phyloP scores from a whole-genome alignment of 2,329 filamentous ascomycete species.

The Hypoxylon sp. region DNA sequence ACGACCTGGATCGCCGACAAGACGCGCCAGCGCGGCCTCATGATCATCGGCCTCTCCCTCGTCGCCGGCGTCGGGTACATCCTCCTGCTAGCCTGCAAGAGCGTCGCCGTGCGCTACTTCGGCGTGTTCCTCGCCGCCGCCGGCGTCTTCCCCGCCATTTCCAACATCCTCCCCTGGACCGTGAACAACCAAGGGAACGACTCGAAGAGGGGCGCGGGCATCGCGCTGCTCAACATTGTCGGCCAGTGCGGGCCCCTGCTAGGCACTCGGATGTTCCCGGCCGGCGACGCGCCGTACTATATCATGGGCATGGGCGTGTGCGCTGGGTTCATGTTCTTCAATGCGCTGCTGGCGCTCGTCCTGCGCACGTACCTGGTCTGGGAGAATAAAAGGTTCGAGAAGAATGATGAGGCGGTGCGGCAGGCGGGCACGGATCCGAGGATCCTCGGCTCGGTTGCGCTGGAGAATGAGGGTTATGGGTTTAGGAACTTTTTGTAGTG shows the following conservation, averaged over 20 bases:
- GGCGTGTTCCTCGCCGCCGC: constrained; percentile 64
- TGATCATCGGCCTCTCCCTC: constrained; percentile 67
- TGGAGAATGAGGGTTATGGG: constrained; percentile 46
- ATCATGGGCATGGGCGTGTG: constrained; percentile 56
- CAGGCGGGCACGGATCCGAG: constrained; percentile 36
- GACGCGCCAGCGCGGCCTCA: constrained; percentile 71
- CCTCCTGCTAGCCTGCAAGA: constrained; percentile 68
- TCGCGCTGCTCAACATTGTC: constrained; percentile 69
- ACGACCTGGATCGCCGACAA: constrained; percentile 75
- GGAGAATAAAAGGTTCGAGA: constrained; percentile 53
- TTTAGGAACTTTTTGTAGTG: constrained; percentile 46
- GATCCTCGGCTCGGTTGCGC: constrained; percentile 9
- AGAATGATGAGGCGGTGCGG: constrained; percentile 46
- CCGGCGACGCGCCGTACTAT: constrained; percentile 54
- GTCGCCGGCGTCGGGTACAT: constrained; percentile 73
- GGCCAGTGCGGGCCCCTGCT: constrained; percentile 74
- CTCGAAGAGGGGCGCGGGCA: constrained; percentile 72
- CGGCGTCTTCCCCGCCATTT: constrained; percentile 75
- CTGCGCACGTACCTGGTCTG: constrained; percentile 52
- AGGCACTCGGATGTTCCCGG: constrained; percentile 73
- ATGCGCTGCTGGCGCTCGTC: constrained; percentile 52
- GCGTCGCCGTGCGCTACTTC: constrained; percentile 55
- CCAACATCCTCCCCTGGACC: constrained; percentile 76
- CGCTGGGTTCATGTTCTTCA: constrained; percentile 58
- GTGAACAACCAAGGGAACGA: constrained; percentile 77